These are phyloP conservation scores for Fusarium sterilihyphosum DNA, from an alignment of 2,329 filamentous ascomycete species.

Conservation along the genomic window DNA sequence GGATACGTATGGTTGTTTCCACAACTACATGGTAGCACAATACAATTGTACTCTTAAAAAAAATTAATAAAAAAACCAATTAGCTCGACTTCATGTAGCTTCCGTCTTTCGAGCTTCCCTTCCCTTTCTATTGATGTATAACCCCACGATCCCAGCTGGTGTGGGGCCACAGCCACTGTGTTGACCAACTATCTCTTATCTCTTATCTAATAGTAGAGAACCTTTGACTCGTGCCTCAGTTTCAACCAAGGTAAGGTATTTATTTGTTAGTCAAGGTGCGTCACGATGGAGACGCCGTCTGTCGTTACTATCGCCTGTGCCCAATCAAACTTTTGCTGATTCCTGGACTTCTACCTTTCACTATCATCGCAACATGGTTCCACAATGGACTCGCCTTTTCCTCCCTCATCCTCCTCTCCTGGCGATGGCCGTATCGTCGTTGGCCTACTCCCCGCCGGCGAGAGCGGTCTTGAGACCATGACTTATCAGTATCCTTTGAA, in stretches of 20 bases:
- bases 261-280: slow-evolving; percentile 13
- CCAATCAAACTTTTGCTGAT: neutral
- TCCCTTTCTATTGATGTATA: neutral
- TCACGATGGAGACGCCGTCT: slow-evolving; percentile 25
- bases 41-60: neutral
- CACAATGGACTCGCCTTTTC: slow-evolving; percentile 75
- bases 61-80: neutral
- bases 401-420: slow-evolving; percentile 75
- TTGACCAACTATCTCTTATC: slow-evolving; percentile 19
- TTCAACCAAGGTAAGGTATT: slow-evolving; percentile 13
- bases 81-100: neutral
- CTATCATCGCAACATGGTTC: slow-evolving; percentile 33
- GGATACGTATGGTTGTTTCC: neutral
- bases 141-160: slow-evolving; percentile 17
- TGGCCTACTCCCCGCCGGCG: slow-evolving; percentile 74
- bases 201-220: slow-evolving; percentile 28
- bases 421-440: slow-evolving; percentile 84
- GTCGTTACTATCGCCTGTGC: slow-evolving; percentile 1
- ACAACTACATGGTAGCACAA: neutral
- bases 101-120: neutral
- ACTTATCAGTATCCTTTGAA: slow-evolving; percentile 96
- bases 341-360: neutral
- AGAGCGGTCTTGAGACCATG: slow-evolving; percentile 77
- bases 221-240: slow-evolving; percentile 14
- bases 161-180: slow-evolving; percentile 33